phyloP scores from a whole-genome alignment of 495 filamentous ascomycete genomes.

The Astrothelium macrocarpum region DNA sequence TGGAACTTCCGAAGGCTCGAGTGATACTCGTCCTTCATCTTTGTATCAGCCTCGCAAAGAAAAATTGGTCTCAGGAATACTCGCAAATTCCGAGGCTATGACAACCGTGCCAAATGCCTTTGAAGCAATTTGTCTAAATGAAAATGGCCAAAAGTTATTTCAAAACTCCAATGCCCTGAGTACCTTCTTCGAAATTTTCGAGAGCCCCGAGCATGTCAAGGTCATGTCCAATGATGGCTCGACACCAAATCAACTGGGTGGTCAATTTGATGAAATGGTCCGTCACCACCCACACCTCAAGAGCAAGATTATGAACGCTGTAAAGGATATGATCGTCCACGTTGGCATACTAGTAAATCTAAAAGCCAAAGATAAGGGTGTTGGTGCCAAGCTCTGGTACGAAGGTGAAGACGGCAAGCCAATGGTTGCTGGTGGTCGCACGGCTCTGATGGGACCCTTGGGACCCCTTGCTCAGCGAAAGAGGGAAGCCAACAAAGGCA shows the following conservation, averaged over 20 bases:
- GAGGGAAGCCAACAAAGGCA: neutral
- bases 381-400: constrained; percentile 72
- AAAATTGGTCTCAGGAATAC: constrained; percentile 59
- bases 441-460: neutral
- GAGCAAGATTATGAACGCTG: constrained; percentile 62
- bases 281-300: constrained; percentile 85
- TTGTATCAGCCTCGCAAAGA: neutral
- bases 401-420: constrained; percentile 40
- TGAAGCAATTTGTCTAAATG: constrained; percentile 88
- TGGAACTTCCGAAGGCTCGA: constrained; percentile 27
- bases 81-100: constrained; percentile 78
- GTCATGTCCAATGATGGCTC: constrained; percentile 63
- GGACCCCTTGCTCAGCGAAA: neutral
- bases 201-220: constrained; percentile 81
- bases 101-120: constrained; percentile 74
- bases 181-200: constrained; percentile 87
- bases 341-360: constrained; percentile 59
- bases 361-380: constrained; percentile 54
- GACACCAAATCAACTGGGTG: constrained; percentile 57
- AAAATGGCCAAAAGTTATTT: constrained; percentile 81
- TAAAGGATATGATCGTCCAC: constrained; percentile 73
- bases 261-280: constrained; percentile 85
- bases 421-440: constrained; percentile 43
- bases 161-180: constrained; percentile 70
- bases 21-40: constrained; percentile 25